Percentiles rank a stretch among this genome's conserved stretches.
Conservation (phyloP, 78 protist species). For the Protostelium mycophagum region DNA sequence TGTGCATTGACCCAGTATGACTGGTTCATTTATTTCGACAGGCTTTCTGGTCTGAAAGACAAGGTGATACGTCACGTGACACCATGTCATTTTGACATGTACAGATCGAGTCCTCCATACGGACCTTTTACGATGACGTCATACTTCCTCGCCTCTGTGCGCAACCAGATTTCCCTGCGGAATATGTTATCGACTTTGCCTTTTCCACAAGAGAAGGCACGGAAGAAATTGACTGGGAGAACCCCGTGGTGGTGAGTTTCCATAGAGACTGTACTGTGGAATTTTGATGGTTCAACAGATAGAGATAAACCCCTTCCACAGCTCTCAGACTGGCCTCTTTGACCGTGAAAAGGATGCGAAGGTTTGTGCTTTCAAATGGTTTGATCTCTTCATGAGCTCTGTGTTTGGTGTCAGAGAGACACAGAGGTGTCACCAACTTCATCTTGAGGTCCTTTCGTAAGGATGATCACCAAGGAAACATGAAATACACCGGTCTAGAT, state of each 20-base stretch:
- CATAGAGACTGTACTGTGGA: background rate
- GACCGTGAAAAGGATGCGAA: background rate
- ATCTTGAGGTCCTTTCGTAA: too few relatives aligned
- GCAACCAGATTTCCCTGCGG: background rate
- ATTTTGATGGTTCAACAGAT: background rate
- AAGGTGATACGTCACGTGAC: background rate
- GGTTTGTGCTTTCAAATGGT: background rate
- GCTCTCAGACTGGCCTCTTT: background rate
- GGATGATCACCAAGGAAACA: too few relatives aligned
- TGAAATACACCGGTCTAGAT: too few relatives aligned
- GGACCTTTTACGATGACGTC: background rate
- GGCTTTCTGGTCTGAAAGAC: background rate
- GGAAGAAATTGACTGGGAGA: background rate
- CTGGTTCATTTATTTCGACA: background rate
- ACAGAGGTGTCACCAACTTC: too few relatives aligned
- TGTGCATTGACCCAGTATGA: background rate
- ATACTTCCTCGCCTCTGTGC: background rate
- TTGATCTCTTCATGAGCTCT: background rate
- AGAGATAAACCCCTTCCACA: background rate
- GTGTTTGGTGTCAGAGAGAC: background rate
- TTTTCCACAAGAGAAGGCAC: background rate
- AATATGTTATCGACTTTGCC: background rate
- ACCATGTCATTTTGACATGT: too few relatives aligned
- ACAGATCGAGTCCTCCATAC: background rate
- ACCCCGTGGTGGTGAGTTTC: background rate